Conservation (phyloP, 805 yeast species). For the Sugiyamaella mastotermitis region DNA sequence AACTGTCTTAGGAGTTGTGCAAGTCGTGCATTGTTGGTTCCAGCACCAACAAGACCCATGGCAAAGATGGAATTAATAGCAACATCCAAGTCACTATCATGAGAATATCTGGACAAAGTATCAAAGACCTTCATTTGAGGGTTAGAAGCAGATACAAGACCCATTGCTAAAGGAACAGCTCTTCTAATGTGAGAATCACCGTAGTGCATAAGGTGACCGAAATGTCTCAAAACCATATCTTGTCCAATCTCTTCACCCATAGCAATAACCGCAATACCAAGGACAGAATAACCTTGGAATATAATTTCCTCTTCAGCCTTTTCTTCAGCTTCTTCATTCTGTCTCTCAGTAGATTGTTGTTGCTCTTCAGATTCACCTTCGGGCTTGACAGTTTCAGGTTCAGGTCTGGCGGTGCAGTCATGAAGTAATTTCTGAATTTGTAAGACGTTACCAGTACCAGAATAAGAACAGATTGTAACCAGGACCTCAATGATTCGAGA, state of each 20-base stretch:
- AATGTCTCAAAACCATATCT: constrained; percentile 95
- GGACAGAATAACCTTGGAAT: constrained; percentile 81
- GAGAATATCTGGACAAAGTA: constrained; percentile 91
- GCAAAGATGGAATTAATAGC: constrained; percentile 92
- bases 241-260: constrained; percentile 98
- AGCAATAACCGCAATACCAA: constrained; percentile 90
- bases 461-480: constrained; percentile 88
- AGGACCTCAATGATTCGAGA: constrained; percentile 82
- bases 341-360: constrained; percentile 23
- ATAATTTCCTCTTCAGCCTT: constrained; percentile 45
- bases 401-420: constrained; percentile 63
- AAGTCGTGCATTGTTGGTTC: constrained; percentile 96
- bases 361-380: constrained; percentile 6
- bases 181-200: constrained; percentile 87
- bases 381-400: constrained; percentile 48
- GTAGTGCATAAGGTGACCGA: constrained; percentile 95
- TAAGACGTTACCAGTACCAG: constrained; percentile 96
- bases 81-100: constrained; percentile 89
- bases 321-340: constrained; percentile 27
- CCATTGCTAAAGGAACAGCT: constrained; percentile 98
- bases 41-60: constrained; percentile 98
- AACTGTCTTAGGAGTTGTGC: constrained; percentile 93
- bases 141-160: constrained; percentile 83
- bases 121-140: constrained; percentile 98
- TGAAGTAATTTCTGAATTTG: constrained; percentile 88